Evolutionary conservation across 2,329 filamentous ascomycete genomes (phyloP).

Genomic region (Sarocladium oryzae): DNA sequence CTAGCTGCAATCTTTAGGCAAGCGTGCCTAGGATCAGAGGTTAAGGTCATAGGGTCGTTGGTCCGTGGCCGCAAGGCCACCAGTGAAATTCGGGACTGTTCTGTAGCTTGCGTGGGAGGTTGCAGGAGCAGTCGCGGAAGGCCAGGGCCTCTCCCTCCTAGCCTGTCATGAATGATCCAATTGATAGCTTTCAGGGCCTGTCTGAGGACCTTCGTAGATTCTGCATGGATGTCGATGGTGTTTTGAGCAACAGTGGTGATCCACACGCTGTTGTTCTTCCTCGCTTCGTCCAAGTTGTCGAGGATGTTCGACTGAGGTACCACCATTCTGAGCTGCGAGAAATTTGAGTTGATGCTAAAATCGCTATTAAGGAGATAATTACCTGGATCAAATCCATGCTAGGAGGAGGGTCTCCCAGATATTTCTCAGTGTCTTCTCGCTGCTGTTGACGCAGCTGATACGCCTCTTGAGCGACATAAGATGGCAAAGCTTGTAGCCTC

Average conservation of each 20-base stretch:
- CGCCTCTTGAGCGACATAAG: background rate
- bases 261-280: slow-evolving; percentile 24
- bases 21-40: background rate
- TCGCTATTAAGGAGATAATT: background rate
- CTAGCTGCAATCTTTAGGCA: background rate
- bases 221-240: slow-evolving; percentile 15
- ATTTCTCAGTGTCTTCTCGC: background rate
- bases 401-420: background rate
- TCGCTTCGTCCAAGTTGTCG: slow-evolving; percentile 20
- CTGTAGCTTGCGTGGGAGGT: slow-evolving; percentile 13
- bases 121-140: slow-evolving; percentile 23
- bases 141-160: slow-evolving; percentile 19
- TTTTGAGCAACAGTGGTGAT: slow-evolving; percentile 20
- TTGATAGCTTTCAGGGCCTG: slow-evolving; percentile 23
- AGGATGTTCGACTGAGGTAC: slow-evolving; percentile 16
- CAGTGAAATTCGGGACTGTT: slow-evolving; percentile 1
- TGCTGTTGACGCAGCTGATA: background rate
- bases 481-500: background rate
- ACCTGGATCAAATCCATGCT: slow-evolving; percentile 17
- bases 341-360: background rate
- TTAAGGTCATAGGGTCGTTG: background rate
- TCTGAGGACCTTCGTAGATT: slow-evolving; percentile 14
- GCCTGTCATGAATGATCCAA: slow-evolving; percentile 25
- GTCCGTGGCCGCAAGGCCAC: background rate
- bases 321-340: background rate